Percentiles rank a stretch among this genome's conserved stretches.
Conservation (phyloP, 1,284 basidiomycete genomes). For the Exobasidium rhododendri region DNA sequence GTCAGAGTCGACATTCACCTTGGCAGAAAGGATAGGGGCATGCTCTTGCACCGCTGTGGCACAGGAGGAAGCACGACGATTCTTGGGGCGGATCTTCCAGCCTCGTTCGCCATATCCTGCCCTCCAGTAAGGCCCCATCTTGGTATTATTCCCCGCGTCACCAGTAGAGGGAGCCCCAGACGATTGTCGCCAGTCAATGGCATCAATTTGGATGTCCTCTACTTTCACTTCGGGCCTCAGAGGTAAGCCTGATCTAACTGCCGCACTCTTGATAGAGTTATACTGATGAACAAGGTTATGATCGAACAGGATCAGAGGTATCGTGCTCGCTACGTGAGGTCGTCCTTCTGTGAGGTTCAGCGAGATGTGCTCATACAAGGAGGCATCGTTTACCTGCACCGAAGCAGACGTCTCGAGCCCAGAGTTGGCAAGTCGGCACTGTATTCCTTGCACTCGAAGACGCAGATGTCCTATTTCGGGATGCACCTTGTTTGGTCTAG, state of each 20-base stretch:
- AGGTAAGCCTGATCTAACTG: not conserved
- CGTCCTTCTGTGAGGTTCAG: slow-evolving; percentile 12
- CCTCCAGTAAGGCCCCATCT: slow-evolving; percentile 21
- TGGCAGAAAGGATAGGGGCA: not conserved
- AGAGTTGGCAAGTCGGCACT: not conserved
- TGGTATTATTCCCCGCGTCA: not conserved
- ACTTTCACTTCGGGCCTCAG: slow-evolving; percentile 5
- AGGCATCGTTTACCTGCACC: slow-evolving; percentile 20
- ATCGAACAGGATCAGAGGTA: slow-evolving; percentile 31
- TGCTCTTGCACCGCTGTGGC: not conserved
- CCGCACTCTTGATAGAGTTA: not conserved
- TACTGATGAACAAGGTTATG: slow-evolving; percentile 17
- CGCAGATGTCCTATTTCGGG: slow-evolving; percentile 37
- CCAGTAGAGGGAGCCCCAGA: not conserved
- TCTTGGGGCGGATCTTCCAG: slow-evolving; percentile 28
- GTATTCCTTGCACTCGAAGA: slow-evolving; percentile 13
- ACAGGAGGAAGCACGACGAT: slow-evolving; percentile 1
- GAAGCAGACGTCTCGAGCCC: not conserved
- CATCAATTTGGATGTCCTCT: slow-evolving; percentile 23
- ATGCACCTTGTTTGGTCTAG: slow-evolving; percentile 26
- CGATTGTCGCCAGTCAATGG: slow-evolving; percentile 27
- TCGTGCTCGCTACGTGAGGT: slow-evolving; percentile 14
- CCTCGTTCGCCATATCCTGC: slow-evolving; percentile 30
- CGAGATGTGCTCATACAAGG: slow-evolving; percentile 29
- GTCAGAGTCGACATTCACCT: not conserved